phyloP scores from a whole-genome alignment of 2,329 filamentous ascomycete genomes.

The Hypoxylon sp. region DNA sequence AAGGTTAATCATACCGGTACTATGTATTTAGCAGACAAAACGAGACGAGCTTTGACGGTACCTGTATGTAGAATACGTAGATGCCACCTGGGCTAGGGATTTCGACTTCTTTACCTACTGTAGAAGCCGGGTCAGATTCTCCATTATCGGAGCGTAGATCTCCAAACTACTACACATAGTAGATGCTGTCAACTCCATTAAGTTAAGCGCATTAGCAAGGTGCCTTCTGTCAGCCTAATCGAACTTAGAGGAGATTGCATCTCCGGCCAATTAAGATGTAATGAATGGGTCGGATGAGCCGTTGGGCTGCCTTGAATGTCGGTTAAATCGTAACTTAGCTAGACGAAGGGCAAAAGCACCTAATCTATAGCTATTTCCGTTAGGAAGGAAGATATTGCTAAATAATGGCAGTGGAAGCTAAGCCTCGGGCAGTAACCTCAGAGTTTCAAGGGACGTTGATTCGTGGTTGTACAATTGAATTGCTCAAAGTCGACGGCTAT shows the following conservation, averaged over 20 bases:
- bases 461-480: neutral
- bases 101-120: neutral
- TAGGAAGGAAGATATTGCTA: neutral
- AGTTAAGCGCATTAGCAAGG: constrained; percentile 8
- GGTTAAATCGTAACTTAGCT: neutral
- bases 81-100: neutral
- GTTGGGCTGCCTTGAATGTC: neutral
- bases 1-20: constrained; percentile 17
- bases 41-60: constrained; percentile 17
- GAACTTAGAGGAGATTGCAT: constrained; percentile 14
- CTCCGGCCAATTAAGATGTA: constrained; percentile 5
- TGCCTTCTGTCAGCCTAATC: neutral
- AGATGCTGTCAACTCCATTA: constrained; percentile 7
- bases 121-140: constrained; percentile 15
- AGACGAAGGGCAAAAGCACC: neutral
- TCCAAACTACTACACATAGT: neutral
- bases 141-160: constrained; percentile 16
- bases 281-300: neutral
- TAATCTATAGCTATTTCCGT: constrained; percentile 11
- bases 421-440: neutral
- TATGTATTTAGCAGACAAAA: constrained; percentile 9
- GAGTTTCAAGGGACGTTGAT: neutral
- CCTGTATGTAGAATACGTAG: neutral
- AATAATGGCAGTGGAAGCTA: neutral
- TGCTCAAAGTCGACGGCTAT: neutral